These are phyloP conservation scores for Antitrichia curtipendula DNA, from an alignment of 225 moss, liverwort and hornwort genomes.

Conservation along the genomic window DNA sequence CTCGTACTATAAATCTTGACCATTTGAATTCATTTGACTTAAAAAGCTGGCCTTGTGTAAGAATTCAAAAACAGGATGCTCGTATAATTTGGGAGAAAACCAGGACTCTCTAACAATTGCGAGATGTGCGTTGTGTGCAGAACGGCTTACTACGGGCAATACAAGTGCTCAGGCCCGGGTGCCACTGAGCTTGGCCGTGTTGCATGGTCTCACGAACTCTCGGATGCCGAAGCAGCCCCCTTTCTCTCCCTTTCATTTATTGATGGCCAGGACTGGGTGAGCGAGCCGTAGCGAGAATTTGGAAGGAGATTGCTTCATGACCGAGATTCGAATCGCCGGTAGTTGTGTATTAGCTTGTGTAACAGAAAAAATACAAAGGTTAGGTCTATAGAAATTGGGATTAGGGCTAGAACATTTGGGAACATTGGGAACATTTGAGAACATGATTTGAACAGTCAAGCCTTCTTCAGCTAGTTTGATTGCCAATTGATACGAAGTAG, in stretches of 20 bases:
- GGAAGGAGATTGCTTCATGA: neutral
- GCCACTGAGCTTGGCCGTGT: slow-evolving; percentile 33
- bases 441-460: neutral
- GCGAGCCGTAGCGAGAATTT: slow-evolving; percentile 1
- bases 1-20: neutral
- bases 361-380: neutral
- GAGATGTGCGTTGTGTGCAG: neutral
- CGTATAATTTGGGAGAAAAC: neutral
- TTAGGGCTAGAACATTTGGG: neutral
- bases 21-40: too few relatives aligned
- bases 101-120: neutral
- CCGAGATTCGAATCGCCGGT: neutral
- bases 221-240: slow-evolving; percentile 42
- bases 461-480: neutral
- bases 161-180: slow-evolving; percentile 42
- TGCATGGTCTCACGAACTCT: slow-evolving; percentile 42
- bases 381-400: neutral
- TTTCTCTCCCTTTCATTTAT: slow-evolving; percentile 34
- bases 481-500: neutral
- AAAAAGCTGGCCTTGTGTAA: neutral
- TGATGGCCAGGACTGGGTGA: slow-evolving; percentile 28
- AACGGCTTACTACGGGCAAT: slow-evolving; percentile 44
- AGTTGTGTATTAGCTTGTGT: neutral
- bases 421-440: neutral
- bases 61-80: too few relatives aligned